Evolutionary conservation across 2,329 filamentous ascomycete species (phyloP), one percentile per base, ranked within the genome.

Genomic region (Talaromyces sp.): DNA sequence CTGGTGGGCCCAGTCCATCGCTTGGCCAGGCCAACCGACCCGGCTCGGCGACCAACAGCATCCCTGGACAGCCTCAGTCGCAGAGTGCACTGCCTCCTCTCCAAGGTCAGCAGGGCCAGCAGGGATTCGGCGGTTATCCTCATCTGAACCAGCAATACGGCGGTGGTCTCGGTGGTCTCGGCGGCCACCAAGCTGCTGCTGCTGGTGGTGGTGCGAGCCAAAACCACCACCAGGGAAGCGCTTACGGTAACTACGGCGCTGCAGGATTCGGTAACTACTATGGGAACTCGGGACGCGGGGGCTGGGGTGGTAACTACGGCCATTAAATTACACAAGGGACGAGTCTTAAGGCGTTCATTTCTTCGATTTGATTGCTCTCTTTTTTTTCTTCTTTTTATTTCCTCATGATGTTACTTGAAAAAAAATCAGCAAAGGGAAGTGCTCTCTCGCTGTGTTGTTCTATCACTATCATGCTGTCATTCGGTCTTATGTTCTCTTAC

Each of bases 1-100:
- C 77, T 54, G 80, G 79, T 50, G 82, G 84, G 11, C 84, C 85
- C 29, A 86, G 84, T 64, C 85, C 85, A 27, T 83, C 82, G 11
- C 77, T 87, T 43, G 83, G 83, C 53, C 85, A 87, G 69, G 83
- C 83, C 51, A 84, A 84, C 65, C 83, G 85, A 63, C 85, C 85
- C 43, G 84, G 83, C 48, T 87, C 85, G 41, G 84, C 85, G 8
- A 82, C 83, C 31, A 87, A 86, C 74, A 85, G 78, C 67, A 79
- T 77, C 26, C 80, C 78, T 43, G 79, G 80, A 51, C 81, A 83
- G 67, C 76, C 78, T 59, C 69, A 75, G 64, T 72, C 72, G 58
- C 83, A 84, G 67, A 74, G 79, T 53, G 78, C 79, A 31, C 74
- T 83, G 54, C 82, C 83, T 53, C 81, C 80, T 51, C 80, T 83